Percentiles rank a stretch among this genome's conserved stretches.
Conservation (phyloP, 2,329 filamentous ascomycete genomes). For the Colletotrichum musicola region DNA sequence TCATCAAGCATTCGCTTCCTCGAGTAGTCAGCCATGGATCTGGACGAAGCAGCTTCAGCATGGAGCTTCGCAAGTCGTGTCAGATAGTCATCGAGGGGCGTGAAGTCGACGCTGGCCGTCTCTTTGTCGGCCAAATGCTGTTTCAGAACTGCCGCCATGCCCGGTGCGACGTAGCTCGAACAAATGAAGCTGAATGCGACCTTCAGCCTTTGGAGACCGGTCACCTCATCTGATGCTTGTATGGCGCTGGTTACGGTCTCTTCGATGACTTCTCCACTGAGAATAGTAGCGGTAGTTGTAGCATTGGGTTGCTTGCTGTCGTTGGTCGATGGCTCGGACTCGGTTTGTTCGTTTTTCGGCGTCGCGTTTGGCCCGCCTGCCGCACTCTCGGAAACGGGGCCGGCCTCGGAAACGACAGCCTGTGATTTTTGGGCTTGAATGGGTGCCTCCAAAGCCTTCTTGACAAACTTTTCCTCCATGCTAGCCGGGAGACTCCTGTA, state of each 20-base stretch:
- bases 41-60: conserved; percentile 76
- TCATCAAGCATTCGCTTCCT: conserved; percentile 77
- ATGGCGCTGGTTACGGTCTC: conserved; percentile 57
- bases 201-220: conserved; percentile 72
- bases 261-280: conserved; percentile 48
- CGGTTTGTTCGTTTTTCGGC: conserved; percentile 48
- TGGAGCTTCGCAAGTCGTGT: conserved; percentile 74
- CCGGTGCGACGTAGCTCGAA: conserved; percentile 68
- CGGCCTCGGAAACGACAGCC: conserved; percentile 46
- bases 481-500: conserved; percentile 76
- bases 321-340: conserved; percentile 59
- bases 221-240: conserved; percentile 61
- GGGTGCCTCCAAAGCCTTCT: conserved; percentile 80
- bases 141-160: conserved; percentile 58
- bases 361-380: conserved; percentile 45
- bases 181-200: conserved; percentile 75
- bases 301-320: conserved; percentile 55
- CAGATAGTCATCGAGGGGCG: conserved; percentile 78
- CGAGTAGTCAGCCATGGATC: conserved; percentile 77
- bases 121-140: conserved; percentile 53
- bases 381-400: conserved; percentile 2
- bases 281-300: conserved; percentile 61
- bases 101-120: conserved; percentile 69
- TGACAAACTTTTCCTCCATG: conserved; percentile 88
- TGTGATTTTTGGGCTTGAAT: conserved; percentile 76